Evolutionary conservation across 1,284 basidiomycete genomes (phyloP).

Genomic region (Limonomyces culmigenus): DNA sequence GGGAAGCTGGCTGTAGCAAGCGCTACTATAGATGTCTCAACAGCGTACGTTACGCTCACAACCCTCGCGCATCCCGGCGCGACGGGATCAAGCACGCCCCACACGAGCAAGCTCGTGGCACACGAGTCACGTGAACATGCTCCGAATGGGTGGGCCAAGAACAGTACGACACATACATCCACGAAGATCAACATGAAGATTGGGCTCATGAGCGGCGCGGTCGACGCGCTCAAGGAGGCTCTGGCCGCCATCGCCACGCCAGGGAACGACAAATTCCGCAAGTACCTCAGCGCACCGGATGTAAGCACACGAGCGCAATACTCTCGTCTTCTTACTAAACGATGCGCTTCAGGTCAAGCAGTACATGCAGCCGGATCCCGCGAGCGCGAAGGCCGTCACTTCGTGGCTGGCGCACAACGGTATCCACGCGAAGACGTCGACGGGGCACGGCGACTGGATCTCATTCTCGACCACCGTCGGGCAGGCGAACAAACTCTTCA

Average conservation of each 20-base stretch:
- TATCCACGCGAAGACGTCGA: constrained; percentile 13
- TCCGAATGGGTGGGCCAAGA: constrained; percentile 14
- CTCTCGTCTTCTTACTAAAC: not conserved
- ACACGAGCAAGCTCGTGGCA: constrained; percentile 5
- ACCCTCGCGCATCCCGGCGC: too few relatives aligned
- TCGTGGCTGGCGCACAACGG: constrained; percentile 17
- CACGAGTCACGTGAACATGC: constrained; percentile 13
- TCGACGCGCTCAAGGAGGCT: constrained; percentile 17
- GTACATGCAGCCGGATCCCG: constrained; percentile 18
- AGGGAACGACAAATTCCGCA: constrained; percentile 12
- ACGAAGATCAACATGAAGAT: constrained; percentile 15
- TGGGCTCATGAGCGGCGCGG: constrained; percentile 17
- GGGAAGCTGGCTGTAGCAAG: too few relatives aligned
- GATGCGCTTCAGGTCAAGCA: constrained; percentile 14
- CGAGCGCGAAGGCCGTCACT: constrained; percentile 15
- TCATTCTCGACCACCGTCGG: constrained; percentile 14
- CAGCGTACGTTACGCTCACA: too few relatives aligned
- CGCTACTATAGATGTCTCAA: too few relatives aligned
- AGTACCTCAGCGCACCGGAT: constrained; percentile 15
- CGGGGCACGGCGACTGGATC: constrained; percentile 18
- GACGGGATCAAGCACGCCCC: too few relatives aligned
- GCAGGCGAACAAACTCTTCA: constrained; percentile 17
- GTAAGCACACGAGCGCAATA: constrained; percentile 6
- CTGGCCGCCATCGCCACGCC: constrained; percentile 16
- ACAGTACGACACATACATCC: constrained; percentile 11